Evolutionary conservation across 768 basidiomycete species (phyloP).

Genomic region (Phanerodontia chrysosporium): DNA sequence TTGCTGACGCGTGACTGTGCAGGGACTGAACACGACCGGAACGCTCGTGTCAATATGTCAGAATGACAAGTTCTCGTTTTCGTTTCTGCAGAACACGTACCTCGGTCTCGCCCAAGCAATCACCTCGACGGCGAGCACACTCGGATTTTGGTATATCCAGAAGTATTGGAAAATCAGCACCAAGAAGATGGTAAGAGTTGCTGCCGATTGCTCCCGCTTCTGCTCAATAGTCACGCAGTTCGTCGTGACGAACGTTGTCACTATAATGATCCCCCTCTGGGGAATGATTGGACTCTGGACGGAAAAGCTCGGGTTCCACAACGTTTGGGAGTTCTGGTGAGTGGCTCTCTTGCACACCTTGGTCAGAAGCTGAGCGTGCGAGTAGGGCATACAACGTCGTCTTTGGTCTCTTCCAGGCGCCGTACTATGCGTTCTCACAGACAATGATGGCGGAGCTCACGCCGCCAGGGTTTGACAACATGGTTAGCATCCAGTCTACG

Average conservation of each 20-base stretch:
- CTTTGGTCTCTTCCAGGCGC: constrained; percentile 80
- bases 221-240: constrained; percentile 41
- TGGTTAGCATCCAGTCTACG: constrained; percentile 31
- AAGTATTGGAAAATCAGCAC: constrained; percentile 73
- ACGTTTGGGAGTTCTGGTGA: constrained; percentile 85
- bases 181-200: constrained; percentile 64
- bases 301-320: constrained; percentile 70
- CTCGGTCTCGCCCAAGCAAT: constrained; percentile 72
- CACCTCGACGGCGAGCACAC: constrained; percentile 48
- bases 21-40: constrained; percentile 81
- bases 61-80: constrained; percentile 77
- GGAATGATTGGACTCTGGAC: constrained; percentile 88
- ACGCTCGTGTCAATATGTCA: constrained; percentile 75
- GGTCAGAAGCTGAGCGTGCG: background rate
- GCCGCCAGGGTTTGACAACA: constrained; percentile 85
- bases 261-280: constrained; percentile 79
- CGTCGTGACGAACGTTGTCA: constrained; percentile 69
- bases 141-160: constrained; percentile 84
- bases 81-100: constrained; percentile 79
- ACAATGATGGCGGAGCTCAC: constrained; percentile 89
- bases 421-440: constrained; percentile 83
- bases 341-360: constrained; percentile 14
- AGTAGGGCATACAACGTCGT: constrained; percentile 73
- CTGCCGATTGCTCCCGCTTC: background rate
- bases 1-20: background rate